Evolutionary conservation across 441 rosid genomes (phyloP).

Genomic region (Geranium incanum): DNA sequence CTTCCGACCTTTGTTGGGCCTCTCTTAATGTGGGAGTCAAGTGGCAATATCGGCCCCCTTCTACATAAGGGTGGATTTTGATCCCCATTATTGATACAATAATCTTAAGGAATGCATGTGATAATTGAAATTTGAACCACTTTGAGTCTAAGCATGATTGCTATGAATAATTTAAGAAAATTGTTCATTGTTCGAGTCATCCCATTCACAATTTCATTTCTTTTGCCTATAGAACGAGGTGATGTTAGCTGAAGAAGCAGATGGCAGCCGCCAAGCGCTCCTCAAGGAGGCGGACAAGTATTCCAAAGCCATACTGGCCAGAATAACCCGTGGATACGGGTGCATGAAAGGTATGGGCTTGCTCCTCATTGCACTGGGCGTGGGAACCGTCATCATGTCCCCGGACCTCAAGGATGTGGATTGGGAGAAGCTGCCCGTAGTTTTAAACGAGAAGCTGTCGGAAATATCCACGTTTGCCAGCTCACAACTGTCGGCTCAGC

Average conservation of each 20-base stretch:
- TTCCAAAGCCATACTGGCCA: conserved; percentile 47
- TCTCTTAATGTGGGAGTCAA: too few relatives aligned
- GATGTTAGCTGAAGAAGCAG: conserved; percentile 37
- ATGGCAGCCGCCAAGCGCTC: conserved; percentile 31
- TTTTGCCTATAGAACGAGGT: conserved; percentile 49
- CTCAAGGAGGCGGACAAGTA: conserved; percentile 55
- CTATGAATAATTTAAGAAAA: not conserved
- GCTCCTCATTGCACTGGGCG: conserved; percentile 31
- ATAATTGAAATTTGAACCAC: not conserved
- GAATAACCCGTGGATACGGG: conserved; percentile 37
- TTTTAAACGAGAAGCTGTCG: conserved; percentile 13
- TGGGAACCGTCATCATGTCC: conserved; percentile 40
- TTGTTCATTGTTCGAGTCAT: not conserved
- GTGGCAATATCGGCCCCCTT: too few relatives aligned
- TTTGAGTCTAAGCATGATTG: not conserved
- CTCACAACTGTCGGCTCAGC: not conserved
- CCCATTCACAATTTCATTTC: not conserved
- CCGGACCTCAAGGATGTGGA: conserved; percentile 35
- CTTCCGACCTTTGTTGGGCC: too few relatives aligned
- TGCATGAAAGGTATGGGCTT: conserved; percentile 45
- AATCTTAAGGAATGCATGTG: not conserved
- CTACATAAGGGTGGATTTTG: too few relatives aligned
- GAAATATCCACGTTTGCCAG: not conserved
- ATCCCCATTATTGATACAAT: too few relatives aligned
- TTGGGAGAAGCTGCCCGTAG: conserved; percentile 24